These are phyloP conservation scores for Kingdonia uniflora DNA, from an alignment of 164 flowering plant genomes.

Conservation along the genomic window DNA sequence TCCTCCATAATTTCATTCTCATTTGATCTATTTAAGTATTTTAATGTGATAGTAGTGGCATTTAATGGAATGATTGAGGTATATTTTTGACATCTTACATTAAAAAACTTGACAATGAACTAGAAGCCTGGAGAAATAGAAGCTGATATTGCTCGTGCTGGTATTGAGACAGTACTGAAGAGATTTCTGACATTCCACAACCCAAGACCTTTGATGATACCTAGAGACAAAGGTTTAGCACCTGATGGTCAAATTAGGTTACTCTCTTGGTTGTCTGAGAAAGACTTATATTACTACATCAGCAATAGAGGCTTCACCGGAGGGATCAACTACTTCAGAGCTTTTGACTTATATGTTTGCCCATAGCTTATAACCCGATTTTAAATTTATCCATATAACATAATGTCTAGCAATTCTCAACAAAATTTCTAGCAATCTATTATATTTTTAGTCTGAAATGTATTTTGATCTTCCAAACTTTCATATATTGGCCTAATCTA, in stretches of 20 bases:
- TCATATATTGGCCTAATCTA: too few species aligned
- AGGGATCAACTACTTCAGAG: conserved; percentile 65
- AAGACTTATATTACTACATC: conserved; percentile 44
- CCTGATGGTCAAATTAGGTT: conserved; percentile 11
- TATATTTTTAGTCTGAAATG: too few species aligned
- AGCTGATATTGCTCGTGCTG: conserved; percentile 33
- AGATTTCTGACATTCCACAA: conserved; percentile 27
- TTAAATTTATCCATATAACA: too few species aligned
- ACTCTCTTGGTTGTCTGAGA: conserved; percentile 60
- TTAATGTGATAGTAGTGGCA: too few species aligned
- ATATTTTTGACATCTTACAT: too few species aligned
- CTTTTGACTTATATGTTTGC: conserved; percentile 37
- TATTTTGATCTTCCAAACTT: too few species aligned
- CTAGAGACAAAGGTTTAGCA: conserved; percentile 29
- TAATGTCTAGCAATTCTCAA: too few species aligned
- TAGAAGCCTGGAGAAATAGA: conserved; percentile 58
- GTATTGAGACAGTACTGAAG: conserved; percentile 25
- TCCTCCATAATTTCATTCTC: not conserved
- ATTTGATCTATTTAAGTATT: not conserved
- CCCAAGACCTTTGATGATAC: conserved; percentile 33
- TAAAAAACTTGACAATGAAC: too few species aligned
- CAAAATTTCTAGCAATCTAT: too few species aligned
- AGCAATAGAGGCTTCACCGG: conserved; percentile 62
- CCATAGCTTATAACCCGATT: too few species aligned
- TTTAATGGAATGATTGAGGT: too few species aligned